phyloP scores from a whole-genome alignment of 164 flowering plant genomes.

The Cinnamomum micranthum region DNA sequence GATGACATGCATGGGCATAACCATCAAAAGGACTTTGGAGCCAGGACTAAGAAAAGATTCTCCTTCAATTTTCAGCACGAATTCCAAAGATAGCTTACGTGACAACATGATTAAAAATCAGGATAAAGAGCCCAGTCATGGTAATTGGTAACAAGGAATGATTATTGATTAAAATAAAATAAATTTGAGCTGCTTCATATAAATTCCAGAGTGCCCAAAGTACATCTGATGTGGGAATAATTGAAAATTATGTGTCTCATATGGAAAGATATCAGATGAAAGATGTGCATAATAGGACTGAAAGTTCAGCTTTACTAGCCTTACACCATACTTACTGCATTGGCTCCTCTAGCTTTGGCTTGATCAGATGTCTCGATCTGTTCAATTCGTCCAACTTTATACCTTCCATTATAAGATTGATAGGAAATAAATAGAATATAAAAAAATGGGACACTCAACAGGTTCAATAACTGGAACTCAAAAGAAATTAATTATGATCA shows the following conservation, averaged over 20 bases:
- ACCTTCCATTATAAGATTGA: conserved; percentile 36
- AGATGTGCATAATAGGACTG: neutral
- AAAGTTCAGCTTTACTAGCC: neutral
- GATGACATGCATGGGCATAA: neutral
- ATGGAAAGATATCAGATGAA: neutral
- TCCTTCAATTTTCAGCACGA: neutral
- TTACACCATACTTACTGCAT: conserved; percentile 56
- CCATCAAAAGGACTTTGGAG: neutral
- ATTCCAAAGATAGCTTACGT: neutral
- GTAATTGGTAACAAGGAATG: too few relatives aligned
- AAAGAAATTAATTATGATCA: too few relatives aligned
- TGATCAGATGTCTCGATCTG: conserved; percentile 86
- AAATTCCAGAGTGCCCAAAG: too few relatives aligned
- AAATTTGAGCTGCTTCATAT: too few relatives aligned
- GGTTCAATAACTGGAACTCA: neutral
- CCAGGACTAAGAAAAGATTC: neutral
- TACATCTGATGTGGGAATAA: too few relatives aligned
- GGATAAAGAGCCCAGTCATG: too few relatives aligned
- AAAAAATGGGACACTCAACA: neutral
- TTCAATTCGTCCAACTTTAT: conserved; percentile 93
- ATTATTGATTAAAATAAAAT: too few relatives aligned
- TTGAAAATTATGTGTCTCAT: too few relatives aligned
- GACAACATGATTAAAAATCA: too few relatives aligned
- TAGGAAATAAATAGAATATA: neutral
- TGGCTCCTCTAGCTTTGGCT: conserved; percentile 85